Percentiles rank a stretch among this genome's conserved stretches.
These are phyloP conservation scores for Miamiensis avidus DNA, from an alignment of 169 alveolate species.

Conservation along the genomic window DNA sequence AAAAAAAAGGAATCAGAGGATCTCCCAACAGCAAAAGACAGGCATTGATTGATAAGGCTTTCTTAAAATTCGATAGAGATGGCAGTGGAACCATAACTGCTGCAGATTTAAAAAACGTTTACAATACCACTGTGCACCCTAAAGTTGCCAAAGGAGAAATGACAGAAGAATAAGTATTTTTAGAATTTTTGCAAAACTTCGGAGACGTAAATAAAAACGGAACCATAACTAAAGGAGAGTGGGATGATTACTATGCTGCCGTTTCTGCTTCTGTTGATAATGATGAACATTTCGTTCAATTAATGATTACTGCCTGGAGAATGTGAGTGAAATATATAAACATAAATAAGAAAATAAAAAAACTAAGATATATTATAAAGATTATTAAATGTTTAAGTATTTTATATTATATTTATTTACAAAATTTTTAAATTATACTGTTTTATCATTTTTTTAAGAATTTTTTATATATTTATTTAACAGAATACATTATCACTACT, in stretches of 20 bases:
- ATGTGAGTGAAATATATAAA: too few species aligned
- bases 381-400: too few species aligned
- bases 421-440: too few species aligned
- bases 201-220: slow-evolving; percentile 86
- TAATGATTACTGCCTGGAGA: slow-evolving; percentile 82
- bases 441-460: too few species aligned
- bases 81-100: background rate
- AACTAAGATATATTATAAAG: too few species aligned
- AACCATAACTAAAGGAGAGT: slow-evolving; percentile 71
- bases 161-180: slow-evolving; percentile 83
- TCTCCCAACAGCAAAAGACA: background rate
- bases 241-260: slow-evolving; percentile 87
- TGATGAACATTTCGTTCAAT: slow-evolving; percentile 83
- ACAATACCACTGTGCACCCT: background rate
- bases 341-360: too few species aligned
- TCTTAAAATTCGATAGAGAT: background rate
- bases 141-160: slow-evolving; percentile 79
- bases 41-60: background rate
- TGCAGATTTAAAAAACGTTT: background rate
- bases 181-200: slow-evolving; percentile 78
- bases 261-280: slow-evolving; percentile 82
- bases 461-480: too few species aligned
- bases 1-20: background rate
- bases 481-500: too few species aligned
- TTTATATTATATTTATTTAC: too few species aligned